Conservation (phyloP, 1,139 yeast genomes). For the Insectozyma bohioensis region DNA sequence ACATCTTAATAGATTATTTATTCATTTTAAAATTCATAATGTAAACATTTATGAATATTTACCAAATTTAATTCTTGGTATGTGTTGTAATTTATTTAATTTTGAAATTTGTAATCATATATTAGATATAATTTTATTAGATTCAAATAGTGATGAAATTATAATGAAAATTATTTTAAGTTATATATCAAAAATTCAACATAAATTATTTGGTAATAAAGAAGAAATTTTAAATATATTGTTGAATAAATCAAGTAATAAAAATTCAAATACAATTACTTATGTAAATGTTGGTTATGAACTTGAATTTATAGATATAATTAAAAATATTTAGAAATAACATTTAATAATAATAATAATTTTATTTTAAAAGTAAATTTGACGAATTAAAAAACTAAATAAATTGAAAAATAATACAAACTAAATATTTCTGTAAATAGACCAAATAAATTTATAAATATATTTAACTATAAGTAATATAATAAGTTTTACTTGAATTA, state of each 20-base stretch:
- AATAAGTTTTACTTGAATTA: too few relatives aligned
- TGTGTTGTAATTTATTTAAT: conserved; percentile 23
- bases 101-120: conserved; percentile 32
- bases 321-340: conserved; percentile 24
- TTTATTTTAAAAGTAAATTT: too few relatives aligned
- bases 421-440: too few relatives aligned
- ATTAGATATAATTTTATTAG: conserved; percentile 60
- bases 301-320: conserved; percentile 45
- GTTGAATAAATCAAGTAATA: conserved; percentile 20
- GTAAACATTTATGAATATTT: conserved; percentile 31
- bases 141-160: conserved; percentile 28
- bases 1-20: conserved; percentile 43
- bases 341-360: too few relatives aligned
- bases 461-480: too few relatives aligned
- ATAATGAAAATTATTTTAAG: conserved; percentile 50
- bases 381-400: too few relatives aligned
- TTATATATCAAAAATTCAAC: conserved; percentile 45
- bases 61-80: conserved; percentile 21
- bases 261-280: conserved; percentile 10
- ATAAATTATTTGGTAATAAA: conserved; percentile 52
- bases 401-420: too few relatives aligned
- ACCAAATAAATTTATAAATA: too few relatives aligned
- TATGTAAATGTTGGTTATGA: conserved; percentile 50
- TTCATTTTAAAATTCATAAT: conserved; percentile 48
- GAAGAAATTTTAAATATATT: conserved; percentile 42